Evolutionary conservation across 768 basidiomycete species (phyloP).

Genomic region (Termitomyces sp.): DNA sequence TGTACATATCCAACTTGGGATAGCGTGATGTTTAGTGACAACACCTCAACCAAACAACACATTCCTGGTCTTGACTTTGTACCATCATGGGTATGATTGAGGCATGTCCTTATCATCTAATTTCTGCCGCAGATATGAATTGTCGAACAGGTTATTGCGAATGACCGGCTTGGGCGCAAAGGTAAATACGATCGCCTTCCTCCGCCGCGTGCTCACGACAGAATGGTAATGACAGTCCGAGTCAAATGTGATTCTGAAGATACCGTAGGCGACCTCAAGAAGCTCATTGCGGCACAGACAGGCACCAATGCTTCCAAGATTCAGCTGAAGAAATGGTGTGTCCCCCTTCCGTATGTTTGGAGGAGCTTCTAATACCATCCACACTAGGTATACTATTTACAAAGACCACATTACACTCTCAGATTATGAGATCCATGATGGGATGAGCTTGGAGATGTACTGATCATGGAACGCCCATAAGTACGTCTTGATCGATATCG

Average conservation of each 20-base stretch:
- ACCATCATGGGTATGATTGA: slow-evolving; percentile 33
- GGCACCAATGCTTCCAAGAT: slow-evolving; percentile 87
- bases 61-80: not conserved
- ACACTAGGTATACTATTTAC: slow-evolving; percentile 81
- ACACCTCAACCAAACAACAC: slow-evolving; percentile 1
- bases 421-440: slow-evolving; percentile 93
- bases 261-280: slow-evolving; percentile 96
- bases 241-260: slow-evolving; percentile 95
- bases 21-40: slow-evolving; percentile 5
- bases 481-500: not conserved
- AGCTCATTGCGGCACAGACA: slow-evolving; percentile 93
- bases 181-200: slow-evolving; percentile 38
- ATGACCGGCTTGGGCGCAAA: slow-evolving; percentile 93
- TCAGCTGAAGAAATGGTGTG: slow-evolving; percentile 93
- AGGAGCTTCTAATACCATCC: not conserved
- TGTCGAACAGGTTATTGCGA: slow-evolving; percentile 73
- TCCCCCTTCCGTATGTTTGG: not conserved
- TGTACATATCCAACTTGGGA: not conserved
- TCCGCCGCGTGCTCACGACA: not conserved
- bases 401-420: slow-evolving; percentile 92
- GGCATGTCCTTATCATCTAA: slow-evolving; percentile 20
- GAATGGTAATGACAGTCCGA: slow-evolving; percentile 55
- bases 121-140: not conserved
- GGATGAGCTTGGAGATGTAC: slow-evolving; percentile 93
- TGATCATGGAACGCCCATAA: slow-evolving; percentile 23